Base-by-base conservation (phyloP, 2,329 filamentous ascomycete species). In the Cadophora sp. region DNA sequence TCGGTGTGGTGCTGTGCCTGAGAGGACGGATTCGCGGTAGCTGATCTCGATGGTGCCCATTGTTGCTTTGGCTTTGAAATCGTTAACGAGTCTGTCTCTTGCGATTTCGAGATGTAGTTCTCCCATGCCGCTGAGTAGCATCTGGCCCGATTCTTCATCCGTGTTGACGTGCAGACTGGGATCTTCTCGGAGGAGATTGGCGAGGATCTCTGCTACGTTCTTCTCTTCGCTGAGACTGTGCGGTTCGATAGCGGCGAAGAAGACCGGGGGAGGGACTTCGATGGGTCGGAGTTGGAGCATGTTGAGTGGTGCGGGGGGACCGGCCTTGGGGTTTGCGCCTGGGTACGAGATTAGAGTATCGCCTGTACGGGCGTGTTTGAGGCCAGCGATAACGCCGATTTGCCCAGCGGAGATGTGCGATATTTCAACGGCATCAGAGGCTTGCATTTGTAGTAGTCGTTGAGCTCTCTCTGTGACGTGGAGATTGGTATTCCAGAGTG, bases 21-120 rank as follows among this genome's bases (percentile, higher is more conserved):
- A 81, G 0, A 88, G 87, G 11, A 96, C 82, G 58, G 89, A 91
- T 80, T 99, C 96, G 64, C 96, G 91, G 80, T 98, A 99, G 72
- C 96, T 94, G 68, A 99, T 97, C 74, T 97, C 92, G 69, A 99
- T 97, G 62, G 89, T 90, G 14, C 95, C 94, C 83, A 97, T 97
- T 20, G 81, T 89, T 69, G 84, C 94, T 85, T 88, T 97, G 78
- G 83, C 93, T 78, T 96, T 97, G 80, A 97, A 90, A 75, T 97
- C 93, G 62, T 93, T 92, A 71, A 96, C 89, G 11, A 99, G 87
- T 51, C 94, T 88, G 78, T 98, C 93, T 59, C 93, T 84, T 0
- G 95, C 94, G 59, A 99, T 96, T 74, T 99, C 96, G 0, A 99
- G 84, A 79, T 99, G 96, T 33, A 99, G 85, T 74, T 97, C 93